Base-by-base conservation (phyloP, 306 rosid species). In the Lagenaria siceraria region DNA sequence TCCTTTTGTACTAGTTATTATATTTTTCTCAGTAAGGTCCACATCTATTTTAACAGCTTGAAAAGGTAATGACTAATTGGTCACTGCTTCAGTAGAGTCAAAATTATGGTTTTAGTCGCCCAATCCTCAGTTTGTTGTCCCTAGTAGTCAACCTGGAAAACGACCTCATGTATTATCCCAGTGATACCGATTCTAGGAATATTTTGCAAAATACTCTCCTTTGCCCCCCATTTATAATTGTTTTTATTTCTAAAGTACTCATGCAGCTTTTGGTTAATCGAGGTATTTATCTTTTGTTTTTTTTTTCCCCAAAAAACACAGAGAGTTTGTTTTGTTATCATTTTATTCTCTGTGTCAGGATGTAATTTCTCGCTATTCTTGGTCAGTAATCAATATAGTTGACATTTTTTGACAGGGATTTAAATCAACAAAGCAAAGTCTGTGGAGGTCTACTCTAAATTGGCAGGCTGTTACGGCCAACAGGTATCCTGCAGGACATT, bases 401-500 rank as follows among this genome's bases (percentile, higher is more conserved):
- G 69, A 68, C 48, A 63, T 64, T 22, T 62, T 70, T 82, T 73
- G 53, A 75, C 79, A 95, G 99, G 99, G 99, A 25, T 87, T 90
- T 79, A 95, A 90, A 79, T 62, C 93, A 81, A 87, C 97, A 63
- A 95, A 85, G 84, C 97, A 86, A 90, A 95, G 99, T 83, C 85
- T 59, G 80, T 83, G 83, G 93, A 90, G 97, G 78, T 89, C 93
- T 69, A 95, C 91, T 74, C 90, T 83, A 21, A 92, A 84, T 86
- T 95, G 99, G 99, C 90, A 81, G 80, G 99, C 97, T 73, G 86
- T 95, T 86, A 85, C 99, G 78, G 77, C 85, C 72, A 90, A 79
- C 80, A 92, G 99, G 61, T 90, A 95, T 86, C 97, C 99, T 76
- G 53, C 95, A 31, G 97, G 97, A 71, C 99, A 86, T 85, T 90